A percentile compares a stretch with the other conserved stretches of the same genome.
These are phyloP conservation scores for Pleurotus djamor DNA, from an alignment of 768 basidiomycete species.

Conservation along the genomic window DNA sequence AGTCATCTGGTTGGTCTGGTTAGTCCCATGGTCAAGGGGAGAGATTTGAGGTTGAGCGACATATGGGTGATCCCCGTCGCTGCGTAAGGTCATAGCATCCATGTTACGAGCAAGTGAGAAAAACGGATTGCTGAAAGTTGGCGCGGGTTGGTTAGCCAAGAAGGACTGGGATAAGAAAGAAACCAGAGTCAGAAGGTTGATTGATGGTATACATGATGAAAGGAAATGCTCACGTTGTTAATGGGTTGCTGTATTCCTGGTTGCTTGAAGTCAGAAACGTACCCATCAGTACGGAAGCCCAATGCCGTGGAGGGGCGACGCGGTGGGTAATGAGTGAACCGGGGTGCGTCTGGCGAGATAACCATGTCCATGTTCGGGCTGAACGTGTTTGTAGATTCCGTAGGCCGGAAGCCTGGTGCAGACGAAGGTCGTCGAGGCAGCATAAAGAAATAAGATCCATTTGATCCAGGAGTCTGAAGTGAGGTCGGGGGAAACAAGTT, in stretches of 20 bases:
- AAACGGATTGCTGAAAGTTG: background rate
- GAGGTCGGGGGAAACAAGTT: background rate
- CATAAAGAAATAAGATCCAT: too few relatives aligned
- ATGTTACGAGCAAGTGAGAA: background rate
- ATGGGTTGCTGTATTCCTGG: background rate
- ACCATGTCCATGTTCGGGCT: constrained; percentile 7
- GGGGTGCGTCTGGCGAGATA: background rate
- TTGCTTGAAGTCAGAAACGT: background rate
- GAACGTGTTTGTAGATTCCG: constrained; percentile 12
- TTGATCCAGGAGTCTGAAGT: background rate
- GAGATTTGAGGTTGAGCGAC: background rate
- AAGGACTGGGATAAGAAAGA: background rate
- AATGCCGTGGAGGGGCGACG: background rate
- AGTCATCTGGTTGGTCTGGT: background rate
- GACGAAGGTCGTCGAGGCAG: constrained; percentile 1
- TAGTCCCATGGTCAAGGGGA: background rate
- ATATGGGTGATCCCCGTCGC: background rate
- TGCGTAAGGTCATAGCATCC: background rate
- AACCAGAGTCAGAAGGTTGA: background rate
- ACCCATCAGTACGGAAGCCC: background rate
- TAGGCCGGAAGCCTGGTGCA: constrained; percentile 1
- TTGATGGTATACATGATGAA: background rate
- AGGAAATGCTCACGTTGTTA: constrained; percentile 22
- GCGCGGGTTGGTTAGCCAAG: background rate
- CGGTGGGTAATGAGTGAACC: background rate